Conservation (phyloP, 805 yeast genomes). For the Candida multigemmis region DNA sequence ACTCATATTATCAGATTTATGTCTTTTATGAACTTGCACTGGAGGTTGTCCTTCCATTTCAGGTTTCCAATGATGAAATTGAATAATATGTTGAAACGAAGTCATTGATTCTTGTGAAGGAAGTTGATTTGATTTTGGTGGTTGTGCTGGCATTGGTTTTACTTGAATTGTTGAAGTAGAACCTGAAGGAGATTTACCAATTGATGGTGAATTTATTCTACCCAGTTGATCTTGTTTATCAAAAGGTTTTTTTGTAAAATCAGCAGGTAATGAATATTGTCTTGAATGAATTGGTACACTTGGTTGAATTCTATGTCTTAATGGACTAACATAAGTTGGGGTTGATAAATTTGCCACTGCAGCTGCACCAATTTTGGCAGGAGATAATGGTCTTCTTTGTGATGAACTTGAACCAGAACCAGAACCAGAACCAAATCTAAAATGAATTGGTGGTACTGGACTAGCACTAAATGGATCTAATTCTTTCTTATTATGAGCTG, state of each 20-base stretch:
- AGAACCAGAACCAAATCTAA: slow-evolving; percentile 25
- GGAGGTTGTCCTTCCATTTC: slow-evolving; percentile 8
- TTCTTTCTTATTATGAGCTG: slow-evolving; percentile 6
- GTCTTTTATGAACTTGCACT: slow-evolving; percentile 24
- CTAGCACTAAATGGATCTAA: slow-evolving; percentile 16
- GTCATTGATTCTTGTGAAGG: slow-evolving; percentile 37
- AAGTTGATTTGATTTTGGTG: slow-evolving; percentile 20
- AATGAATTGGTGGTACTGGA: slow-evolving; percentile 24
- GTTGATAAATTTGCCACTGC: slow-evolving; percentile 48
- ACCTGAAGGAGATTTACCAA: slow-evolving; percentile 13
- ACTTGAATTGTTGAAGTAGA: slow-evolving; percentile 30
- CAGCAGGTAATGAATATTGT: slow-evolving; percentile 10
- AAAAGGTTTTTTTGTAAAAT: slow-evolving; percentile 2
- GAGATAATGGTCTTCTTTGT: slow-evolving; percentile 45
- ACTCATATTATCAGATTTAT: slow-evolving; percentile 25
- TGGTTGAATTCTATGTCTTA: no score
- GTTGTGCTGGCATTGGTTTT: slow-evolving; percentile 33
- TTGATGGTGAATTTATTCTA: slow-evolving; percentile 1
- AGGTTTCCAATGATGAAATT: slow-evolving; percentile 53
- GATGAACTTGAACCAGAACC: no score
- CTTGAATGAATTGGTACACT: slow-evolving; percentile 21
- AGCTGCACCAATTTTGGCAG: slow-evolving; percentile 65
- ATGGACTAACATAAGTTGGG: no score
- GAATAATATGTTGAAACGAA: slow-evolving; percentile 41
- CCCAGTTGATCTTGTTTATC: background rate